A percentile compares a stretch with the other conserved stretches of the same genome.
Evolutionary conservation across 1,139 yeast genomes (phyloP).

Genomic region (Geotrichum histeridarum): DNA sequence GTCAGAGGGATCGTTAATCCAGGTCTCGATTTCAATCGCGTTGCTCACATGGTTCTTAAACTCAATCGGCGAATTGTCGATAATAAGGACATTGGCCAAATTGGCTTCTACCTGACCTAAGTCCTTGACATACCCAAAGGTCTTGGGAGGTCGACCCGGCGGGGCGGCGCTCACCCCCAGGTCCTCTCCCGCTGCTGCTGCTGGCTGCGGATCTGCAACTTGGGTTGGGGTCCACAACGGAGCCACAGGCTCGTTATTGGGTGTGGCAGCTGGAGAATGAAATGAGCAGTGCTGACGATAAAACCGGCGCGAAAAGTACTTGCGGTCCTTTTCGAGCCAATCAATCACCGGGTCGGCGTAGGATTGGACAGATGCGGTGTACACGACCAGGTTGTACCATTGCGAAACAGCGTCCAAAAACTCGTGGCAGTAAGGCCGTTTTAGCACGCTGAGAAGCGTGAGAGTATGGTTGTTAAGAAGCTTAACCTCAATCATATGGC

Average conservation of each 20-base stretch:
- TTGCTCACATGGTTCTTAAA: constrained; percentile 79
- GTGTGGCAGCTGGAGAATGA: constrained; percentile 40
- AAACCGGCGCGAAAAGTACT: constrained; percentile 54
- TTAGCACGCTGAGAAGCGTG: constrained; percentile 82
- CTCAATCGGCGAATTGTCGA: constrained; percentile 90
- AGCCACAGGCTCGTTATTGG: constrained; percentile 84
- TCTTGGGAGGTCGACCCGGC: background rate
- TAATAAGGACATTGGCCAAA: constrained; percentile 65
- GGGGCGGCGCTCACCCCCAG: background rate
- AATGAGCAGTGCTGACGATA: constrained; percentile 79
- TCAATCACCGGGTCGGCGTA: constrained; percentile 97
- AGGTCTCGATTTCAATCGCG: constrained; percentile 90
- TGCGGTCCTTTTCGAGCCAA: constrained; percentile 61
- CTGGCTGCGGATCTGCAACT: too few relatives aligned
- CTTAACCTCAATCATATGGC: constrained; percentile 82
- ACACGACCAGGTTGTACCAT: constrained; percentile 65
- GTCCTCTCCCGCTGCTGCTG: background rate
- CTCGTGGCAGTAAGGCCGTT: constrained; percentile 85
- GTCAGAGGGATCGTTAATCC: constrained; percentile 94
- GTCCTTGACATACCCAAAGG: constrained; percentile 83
- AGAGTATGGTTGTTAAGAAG: constrained; percentile 55
- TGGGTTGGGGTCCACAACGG: constrained; percentile 72
- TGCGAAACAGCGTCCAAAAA: constrained; percentile 71
- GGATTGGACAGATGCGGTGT: constrained; percentile 81
- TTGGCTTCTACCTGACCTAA: constrained; percentile 53